Base-by-base conservation (phyloP, 768 basidiomycete species). In the Tubosaeta brunneosetosa region DNA sequence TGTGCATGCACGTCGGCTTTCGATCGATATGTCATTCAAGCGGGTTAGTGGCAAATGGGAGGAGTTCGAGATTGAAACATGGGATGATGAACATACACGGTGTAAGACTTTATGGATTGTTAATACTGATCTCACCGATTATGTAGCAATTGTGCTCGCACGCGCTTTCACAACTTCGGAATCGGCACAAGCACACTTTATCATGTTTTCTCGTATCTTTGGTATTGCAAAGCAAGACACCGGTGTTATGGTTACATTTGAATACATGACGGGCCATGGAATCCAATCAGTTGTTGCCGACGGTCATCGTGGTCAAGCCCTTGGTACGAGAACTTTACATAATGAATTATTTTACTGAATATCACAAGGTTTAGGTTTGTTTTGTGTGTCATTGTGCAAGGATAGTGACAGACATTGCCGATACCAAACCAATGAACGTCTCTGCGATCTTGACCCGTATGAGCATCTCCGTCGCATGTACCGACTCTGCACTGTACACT, bases 271-370 rank as follows among this genome's bases (percentile, higher is more conserved):
- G 0, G 44, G 44, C 7, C 3, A 13, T 25, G 55, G 44, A 3
- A 50, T 52, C 22, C 13, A 52, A 32, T 50, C 54, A 8, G 17
- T 56, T 12, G 37, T 56, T 1, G 55, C 55, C 6, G 47, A 56
- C 36, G 38, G 41, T 22, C 50, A 55, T 14, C 7, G 14, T 5
- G 38, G 50, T 9, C 50, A 55, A 10, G 55, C 50, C 1, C 43
- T 55, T 11, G 47, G 50, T 55, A 46, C 9, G 29, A 29, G 29
- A 29, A 29, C 29, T 29, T 29, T 29, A 29, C 29, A 29, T 29
- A 29, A 29, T 6, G 4, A 29, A 29, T 29, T 29, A 22, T 9
- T 29, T 29, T 29, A 29, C 29, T 29, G 29, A 29, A 29, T 29
- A 29, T 29, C 29, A 29, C 29, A 29, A 29, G 29, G 6, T 29